Evolutionary conservation across 192 early-diverging fungal genomes (phyloP).

Genomic region (Rhizophagus clarus): DNA sequence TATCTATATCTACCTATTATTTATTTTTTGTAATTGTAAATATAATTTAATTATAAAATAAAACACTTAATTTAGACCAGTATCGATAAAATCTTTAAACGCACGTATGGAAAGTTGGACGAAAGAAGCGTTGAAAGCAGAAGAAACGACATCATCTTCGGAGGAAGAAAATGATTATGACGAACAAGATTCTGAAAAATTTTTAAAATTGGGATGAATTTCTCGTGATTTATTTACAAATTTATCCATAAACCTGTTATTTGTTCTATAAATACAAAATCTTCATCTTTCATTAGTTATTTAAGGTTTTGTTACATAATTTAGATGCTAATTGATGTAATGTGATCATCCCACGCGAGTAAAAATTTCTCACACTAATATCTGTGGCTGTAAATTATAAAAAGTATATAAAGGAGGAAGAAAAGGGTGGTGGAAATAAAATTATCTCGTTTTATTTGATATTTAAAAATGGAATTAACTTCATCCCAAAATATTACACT

Average conservation of each 20-base stretch:
- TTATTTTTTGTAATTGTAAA: too few species aligned
- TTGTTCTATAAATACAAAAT: not conserved
- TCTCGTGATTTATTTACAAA: too few species aligned
- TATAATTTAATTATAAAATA: not conserved
- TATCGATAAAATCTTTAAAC: constrained; percentile 9
- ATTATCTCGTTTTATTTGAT: not conserved
- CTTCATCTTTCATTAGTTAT: too few species aligned
- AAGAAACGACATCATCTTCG: not conserved
- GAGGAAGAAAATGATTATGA: not conserved
- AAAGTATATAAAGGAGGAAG: not conserved
- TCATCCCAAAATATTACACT: not conserved
- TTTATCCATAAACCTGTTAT: not conserved
- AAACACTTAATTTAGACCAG: not conserved
- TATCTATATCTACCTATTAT: not conserved
- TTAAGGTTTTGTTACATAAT: too few species aligned
- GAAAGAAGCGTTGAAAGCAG: not conserved
- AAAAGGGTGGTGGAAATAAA: too few species aligned
- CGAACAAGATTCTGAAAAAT: not conserved
- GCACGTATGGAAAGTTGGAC: constrained; percentile 5
- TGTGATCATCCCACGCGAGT: too few species aligned
- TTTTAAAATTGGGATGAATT: too few species aligned
- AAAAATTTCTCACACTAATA: not conserved
- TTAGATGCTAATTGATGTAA: not conserved
- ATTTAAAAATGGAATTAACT: not conserved
- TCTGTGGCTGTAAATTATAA: not conserved